Percentiles rank a stretch among this genome's conserved stretches.
Evolutionary conservation across 768 basidiomycete genomes (phyloP).

Genomic region (Auriscalpium vulgare): DNA sequence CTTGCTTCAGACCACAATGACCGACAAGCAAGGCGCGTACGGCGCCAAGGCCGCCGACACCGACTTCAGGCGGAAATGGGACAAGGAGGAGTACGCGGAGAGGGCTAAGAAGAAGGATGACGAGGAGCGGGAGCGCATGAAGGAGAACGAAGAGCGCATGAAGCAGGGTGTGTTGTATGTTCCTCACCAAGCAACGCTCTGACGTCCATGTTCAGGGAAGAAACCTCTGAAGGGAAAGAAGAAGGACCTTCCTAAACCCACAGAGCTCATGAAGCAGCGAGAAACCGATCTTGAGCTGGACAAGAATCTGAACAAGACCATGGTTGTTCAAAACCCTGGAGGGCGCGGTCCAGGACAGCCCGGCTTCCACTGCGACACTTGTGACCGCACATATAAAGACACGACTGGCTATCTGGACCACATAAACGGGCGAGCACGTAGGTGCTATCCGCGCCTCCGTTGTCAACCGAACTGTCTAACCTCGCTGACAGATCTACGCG

Average conservation of each 20-base stretch:
- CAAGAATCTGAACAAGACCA: slow-evolving; percentile 91
- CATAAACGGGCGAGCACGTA: slow-evolving; percentile 89
- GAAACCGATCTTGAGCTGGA: slow-evolving; percentile 82
- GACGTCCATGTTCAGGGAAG: slow-evolving; percentile 50
- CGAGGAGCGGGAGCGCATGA: slow-evolving; percentile 27
- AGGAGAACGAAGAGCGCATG: slow-evolving; percentile 41
- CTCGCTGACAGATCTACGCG: slow-evolving; percentile 64
- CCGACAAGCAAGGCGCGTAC: slow-evolving; percentile 17
- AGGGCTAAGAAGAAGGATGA: slow-evolving; percentile 34
- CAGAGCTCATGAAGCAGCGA: slow-evolving; percentile 86
- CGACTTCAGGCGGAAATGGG: slow-evolving; percentile 33
- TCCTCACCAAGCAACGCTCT: background rate
- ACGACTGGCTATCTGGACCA: slow-evolving; percentile 92
- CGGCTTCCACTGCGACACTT: slow-evolving; percentile 90
- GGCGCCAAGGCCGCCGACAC: slow-evolving; percentile 15
- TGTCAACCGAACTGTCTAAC: slow-evolving; percentile 4
- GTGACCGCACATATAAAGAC: slow-evolving; percentile 89
- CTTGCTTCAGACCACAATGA: slow-evolving; percentile 2
- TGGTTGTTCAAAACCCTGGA: slow-evolving; percentile 82
- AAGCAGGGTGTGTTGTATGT: slow-evolving; percentile 56
- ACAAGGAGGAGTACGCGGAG: slow-evolving; percentile 36
- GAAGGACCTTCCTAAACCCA: slow-evolving; percentile 86
- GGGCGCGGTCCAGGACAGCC: slow-evolving; percentile 85
- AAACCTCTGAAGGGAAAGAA: slow-evolving; percentile 60
- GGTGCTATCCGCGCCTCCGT: slow-evolving; percentile 25